Conservation (phyloP, 306 rosid species). For the Pterocarpus santalinus region DNA sequence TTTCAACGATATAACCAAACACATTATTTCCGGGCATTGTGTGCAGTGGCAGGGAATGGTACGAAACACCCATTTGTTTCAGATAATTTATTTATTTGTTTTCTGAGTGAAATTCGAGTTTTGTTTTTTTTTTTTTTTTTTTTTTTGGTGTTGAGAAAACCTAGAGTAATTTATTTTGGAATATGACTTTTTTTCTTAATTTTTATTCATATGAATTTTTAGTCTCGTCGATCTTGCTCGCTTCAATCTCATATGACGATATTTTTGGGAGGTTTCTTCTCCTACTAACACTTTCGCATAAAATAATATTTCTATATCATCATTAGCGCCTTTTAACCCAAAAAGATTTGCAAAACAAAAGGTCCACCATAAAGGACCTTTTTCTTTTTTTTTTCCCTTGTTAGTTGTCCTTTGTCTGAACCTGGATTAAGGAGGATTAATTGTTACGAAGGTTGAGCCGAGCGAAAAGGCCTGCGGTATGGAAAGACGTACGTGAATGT, state of each 20-base stretch:
- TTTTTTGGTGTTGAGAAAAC: no score
- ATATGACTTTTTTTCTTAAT: no score
- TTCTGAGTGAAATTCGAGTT: no score
- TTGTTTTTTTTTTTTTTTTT: no score
- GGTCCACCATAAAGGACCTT: neutral
- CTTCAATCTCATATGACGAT: neutral
- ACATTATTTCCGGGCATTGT: no score
- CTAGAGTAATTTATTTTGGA: no score
- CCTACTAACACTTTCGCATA: neutral
- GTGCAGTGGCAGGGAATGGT: no score
- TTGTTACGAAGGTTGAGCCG: neutral
- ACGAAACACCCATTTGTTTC: no score
- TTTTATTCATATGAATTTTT: no score
- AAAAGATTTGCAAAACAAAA: neutral
- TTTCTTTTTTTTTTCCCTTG: neutral
- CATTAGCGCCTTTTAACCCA: neutral
- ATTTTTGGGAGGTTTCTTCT: neutral
- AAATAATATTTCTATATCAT: neutral
- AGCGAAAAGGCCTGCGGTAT: neutral
- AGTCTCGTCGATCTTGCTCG: neutral
- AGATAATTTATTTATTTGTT: no score
- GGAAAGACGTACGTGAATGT: neutral
- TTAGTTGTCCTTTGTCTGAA: neutral
- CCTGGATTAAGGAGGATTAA: neutral
- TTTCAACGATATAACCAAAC: no score